These are phyloP conservation scores for Lepidopterella palustris DNA, from an alignment of 495 filamentous ascomycete species.

Conservation along the genomic window DNA sequence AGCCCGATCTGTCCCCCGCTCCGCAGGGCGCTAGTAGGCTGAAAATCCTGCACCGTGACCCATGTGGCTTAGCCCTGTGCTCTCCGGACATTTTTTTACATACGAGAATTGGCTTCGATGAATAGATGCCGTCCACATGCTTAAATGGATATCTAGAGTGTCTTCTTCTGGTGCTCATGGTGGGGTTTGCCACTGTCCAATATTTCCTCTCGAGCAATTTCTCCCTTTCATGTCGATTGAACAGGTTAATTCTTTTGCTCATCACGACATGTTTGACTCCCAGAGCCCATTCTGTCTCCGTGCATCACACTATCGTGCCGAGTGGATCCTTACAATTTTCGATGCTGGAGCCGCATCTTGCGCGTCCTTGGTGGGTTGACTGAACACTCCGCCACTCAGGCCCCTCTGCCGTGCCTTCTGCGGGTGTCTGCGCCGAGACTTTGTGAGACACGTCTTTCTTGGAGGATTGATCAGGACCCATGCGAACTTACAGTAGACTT, in stretches of 20 bases:
- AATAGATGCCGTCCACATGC: background rate
- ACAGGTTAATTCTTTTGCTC: background rate
- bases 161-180: background rate
- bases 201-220: background rate
- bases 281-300: background rate
- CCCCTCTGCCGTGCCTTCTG: background rate
- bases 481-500: background rate
- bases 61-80: background rate
- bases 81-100: background rate
- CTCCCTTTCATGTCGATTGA: background rate
- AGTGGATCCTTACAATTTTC: background rate
- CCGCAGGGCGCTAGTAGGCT: background rate
- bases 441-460: background rate
- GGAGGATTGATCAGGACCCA: no score
- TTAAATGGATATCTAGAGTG: background rate
- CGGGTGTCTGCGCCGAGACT: background rate
- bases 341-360: background rate
- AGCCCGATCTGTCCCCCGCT: background rate
- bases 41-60: background rate
- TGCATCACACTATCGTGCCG: background rate
- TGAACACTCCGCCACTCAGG: background rate
- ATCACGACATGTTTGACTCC: background rate
- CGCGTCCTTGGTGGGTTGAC: background rate
- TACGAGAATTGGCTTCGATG: background rate
- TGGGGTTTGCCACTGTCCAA: background rate